Base-by-base conservation (phyloP, 495 filamentous ascomycete genomes). In the Chaetomium fimeti region DNA sequence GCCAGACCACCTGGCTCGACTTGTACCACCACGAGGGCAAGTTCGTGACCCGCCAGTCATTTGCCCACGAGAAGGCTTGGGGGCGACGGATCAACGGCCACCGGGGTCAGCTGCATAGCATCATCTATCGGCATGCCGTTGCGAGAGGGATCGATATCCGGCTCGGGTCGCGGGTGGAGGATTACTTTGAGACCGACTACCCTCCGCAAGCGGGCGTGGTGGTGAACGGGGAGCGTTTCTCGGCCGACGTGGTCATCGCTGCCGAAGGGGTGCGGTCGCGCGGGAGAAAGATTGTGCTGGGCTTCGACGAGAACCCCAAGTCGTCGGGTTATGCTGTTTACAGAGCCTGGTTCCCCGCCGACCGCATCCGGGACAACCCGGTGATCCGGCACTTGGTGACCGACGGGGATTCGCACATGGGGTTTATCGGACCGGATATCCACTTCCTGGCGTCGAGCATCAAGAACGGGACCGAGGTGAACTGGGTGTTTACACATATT, bases 401-500 rank as follows among this genome's bases (percentile, higher is more conserved):
- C 32, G 82, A 87, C 62, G 86, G 87, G n/a, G 87, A 89, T 63
- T 82, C 82, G 11, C 86, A 87, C 65, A 78, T 83, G 27, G 84
- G 82, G 1, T 87, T 80, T 75, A 75, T 86, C 57, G 85, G 87
- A 0, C 84, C 81, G 0, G 84, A 89, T 57, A 82, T 88, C 28
- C 87, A 89, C 73, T 87, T 88, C 71, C 78, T 89, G 54, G 84
- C 84, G 40, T 82, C 80, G 11, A 83, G 80, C 11, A 81, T 87
- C 70, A 87, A 88, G 75, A 79, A 81, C 57, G 86, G 87, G 1
- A 77, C 77, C 25, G 87, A 89, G 64, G 85, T 89, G 49, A 87
- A 85, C 64, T 90, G 87, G 88, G 88, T 89, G 18, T 83, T 88
- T 40, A 90, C 88, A 11, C 87, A 89, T 67, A 81, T 75, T 32